Evolutionary conservation across 2,329 filamentous ascomycete species (phyloP).

Genomic region (Samsoniella hepiali): DNA sequence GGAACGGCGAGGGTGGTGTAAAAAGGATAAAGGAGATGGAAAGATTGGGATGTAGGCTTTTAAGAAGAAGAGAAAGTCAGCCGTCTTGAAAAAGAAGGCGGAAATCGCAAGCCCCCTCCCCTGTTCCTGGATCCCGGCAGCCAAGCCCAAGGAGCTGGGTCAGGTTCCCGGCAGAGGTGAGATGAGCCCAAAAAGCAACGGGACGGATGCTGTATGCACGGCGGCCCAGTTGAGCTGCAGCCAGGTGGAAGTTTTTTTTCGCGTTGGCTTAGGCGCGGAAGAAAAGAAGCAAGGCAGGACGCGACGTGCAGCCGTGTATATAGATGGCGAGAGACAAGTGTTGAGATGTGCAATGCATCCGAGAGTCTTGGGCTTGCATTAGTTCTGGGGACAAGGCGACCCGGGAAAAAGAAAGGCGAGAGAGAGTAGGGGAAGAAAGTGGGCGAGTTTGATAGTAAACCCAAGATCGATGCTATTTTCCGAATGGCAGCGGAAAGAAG

Average conservation of each 20-base stretch:
- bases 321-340: background rate
- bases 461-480: constrained; percentile 2
- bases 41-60: background rate
- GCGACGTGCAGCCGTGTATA: background rate
- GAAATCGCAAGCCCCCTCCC: background rate
- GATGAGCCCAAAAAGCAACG: constrained; percentile 1
- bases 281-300: constrained; percentile 5
- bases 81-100: background rate
- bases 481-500: background rate
- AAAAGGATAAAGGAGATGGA: background rate
- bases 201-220: background rate
- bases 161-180: background rate
- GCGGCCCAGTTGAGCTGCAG: background rate
- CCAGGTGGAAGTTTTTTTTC: background rate
- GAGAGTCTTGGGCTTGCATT: constrained; percentile 11
- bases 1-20: background rate
- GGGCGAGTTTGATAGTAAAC: background rate
- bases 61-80: background rate
- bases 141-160: constrained; percentile 9
- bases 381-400: background rate
- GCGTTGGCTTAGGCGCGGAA: background rate
- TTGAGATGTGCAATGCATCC: background rate
- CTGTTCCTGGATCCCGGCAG: constrained; percentile 1
- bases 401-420: background rate
- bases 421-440: background rate